phyloP scores from a whole-genome alignment of 2,329 filamentous ascomycete species.

The Drechmeria coniospora region DNA sequence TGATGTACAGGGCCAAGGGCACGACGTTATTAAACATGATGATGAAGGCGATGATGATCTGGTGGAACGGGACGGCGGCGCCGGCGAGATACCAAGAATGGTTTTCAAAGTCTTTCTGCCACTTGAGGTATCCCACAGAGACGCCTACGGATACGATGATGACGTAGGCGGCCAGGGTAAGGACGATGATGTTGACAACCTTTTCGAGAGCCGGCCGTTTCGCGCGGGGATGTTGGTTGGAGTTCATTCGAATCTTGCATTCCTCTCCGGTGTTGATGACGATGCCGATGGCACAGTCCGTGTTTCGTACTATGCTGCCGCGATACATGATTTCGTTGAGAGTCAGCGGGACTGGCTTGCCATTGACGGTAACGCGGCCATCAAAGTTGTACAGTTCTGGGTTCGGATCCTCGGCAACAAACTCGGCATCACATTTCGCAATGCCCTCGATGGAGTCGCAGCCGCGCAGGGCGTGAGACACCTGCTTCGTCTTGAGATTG shows the following conservation, averaged over 20 bases:
- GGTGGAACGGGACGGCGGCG: conserved; percentile 58
- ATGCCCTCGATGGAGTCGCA: conserved; percentile 42
- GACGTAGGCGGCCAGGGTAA: conserved; percentile 68
- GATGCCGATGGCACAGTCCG: conserved; percentile 53
- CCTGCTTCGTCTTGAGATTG: conserved; percentile 63
- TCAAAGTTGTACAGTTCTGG: conserved; percentile 65
- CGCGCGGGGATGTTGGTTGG: conserved; percentile 72
- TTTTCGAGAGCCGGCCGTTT: conserved; percentile 67
- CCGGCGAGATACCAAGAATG: conserved; percentile 61
- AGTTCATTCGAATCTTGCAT: conserved; percentile 86
- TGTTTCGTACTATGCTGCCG: conserved; percentile 75
- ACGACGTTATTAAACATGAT: conserved; percentile 98
- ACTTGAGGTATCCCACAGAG: conserved; percentile 68
- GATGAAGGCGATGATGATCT: conserved; percentile 77
- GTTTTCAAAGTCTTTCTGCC: conserved; percentile 51
- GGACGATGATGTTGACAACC: conserved; percentile 66
- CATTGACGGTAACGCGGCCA: conserved; percentile 45
- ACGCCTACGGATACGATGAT: conserved; percentile 65
- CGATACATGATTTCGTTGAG: conserved; percentile 74
- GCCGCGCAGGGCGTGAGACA: conserved; percentile 41
- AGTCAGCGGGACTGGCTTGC: conserved; percentile 52
- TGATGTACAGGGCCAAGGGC: conserved; percentile 80
- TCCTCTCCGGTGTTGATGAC: conserved; percentile 85
- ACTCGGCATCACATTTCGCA: conserved; percentile 38
- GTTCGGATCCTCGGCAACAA: conserved; percentile 65